Evolutionary conservation across 106 monocot species (phyloP).

Genomic region (Dendrobium huoshanense): DNA sequence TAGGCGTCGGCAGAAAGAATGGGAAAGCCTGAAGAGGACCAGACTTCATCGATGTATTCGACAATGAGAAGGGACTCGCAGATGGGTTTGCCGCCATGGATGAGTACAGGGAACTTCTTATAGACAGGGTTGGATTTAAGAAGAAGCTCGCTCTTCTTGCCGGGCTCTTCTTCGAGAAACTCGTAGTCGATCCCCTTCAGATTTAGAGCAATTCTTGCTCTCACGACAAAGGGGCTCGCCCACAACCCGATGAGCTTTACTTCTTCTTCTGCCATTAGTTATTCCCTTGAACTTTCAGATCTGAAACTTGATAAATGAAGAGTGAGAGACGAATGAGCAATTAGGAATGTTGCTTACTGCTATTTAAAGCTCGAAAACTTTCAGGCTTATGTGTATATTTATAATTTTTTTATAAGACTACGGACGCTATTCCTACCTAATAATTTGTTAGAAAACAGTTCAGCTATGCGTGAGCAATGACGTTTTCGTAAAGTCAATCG

Average conservation of each 20-base stretch:
- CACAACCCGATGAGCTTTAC: slow-evolving; percentile 13
- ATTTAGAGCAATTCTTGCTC: neutral
- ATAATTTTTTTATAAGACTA: too few relatives aligned
- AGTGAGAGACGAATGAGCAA: too few relatives aligned
- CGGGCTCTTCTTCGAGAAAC: slow-evolving; percentile 1
- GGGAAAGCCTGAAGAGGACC: neutral
- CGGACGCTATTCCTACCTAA: too few relatives aligned
- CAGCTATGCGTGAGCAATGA: too few relatives aligned
- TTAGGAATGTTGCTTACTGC: too few relatives aligned
- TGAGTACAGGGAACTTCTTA: slow-evolving; percentile 17
- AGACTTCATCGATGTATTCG: slow-evolving; percentile 12
- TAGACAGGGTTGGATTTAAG: slow-evolving; percentile 10
- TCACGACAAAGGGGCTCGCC: slow-evolving; percentile 7
- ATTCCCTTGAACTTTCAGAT: too few relatives aligned
- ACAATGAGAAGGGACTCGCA: slow-evolving; percentile 15
- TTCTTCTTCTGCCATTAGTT: slow-evolving; percentile 2
- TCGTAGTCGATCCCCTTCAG: slow-evolving; percentile 13
- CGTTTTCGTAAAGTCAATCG: too few relatives aligned
- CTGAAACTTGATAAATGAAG: too few relatives aligned
- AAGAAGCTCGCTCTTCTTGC: slow-evolving; percentile 7
- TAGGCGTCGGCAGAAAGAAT: slow-evolving; percentile 12
- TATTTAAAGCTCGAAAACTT: too few relatives aligned
- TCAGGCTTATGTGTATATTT: too few relatives aligned
- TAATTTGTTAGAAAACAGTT: too few relatives aligned
- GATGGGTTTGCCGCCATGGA: slow-evolving; percentile 9